Conservation (phyloP, 805 yeast genomes). For the Candida insectorum region DNA sequence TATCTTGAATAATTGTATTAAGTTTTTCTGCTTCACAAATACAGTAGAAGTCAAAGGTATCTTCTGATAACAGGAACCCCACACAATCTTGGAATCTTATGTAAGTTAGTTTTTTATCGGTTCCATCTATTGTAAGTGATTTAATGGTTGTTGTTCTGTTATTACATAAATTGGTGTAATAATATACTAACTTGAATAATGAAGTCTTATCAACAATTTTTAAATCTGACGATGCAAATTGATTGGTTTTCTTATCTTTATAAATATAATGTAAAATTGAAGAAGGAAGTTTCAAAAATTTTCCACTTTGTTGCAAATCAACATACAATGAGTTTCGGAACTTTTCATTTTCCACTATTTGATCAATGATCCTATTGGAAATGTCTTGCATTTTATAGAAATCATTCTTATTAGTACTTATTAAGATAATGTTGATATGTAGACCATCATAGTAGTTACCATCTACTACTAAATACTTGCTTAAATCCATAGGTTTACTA, state of each 20-base stretch:
- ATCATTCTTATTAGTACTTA: conserved; percentile 71
- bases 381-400: conserved; percentile 72
- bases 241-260: conserved; percentile 68
- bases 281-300: not conserved
- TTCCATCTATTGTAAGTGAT: conserved; percentile 16
- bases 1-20: conserved; percentile 55
- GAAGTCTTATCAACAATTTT: conserved; percentile 16
- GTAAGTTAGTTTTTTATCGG: conserved; percentile 44
- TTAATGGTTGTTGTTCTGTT: conserved; percentile 15
- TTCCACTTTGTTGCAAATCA: conserved; percentile 17
- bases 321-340: conserved; percentile 18
- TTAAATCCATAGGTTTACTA: conserved; percentile 43
- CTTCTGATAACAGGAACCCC: conserved; percentile 38
- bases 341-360: conserved; percentile 19
- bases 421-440: conserved; percentile 40
- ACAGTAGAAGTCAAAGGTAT: conserved; percentile 35
- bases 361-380: conserved; percentile 47
- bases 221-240: conserved; percentile 49
- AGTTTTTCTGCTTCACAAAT: conserved; percentile 48
- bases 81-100: conserved; percentile 23
- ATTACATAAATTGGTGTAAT: conserved; percentile 27
- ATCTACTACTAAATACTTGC: conserved; percentile 14
- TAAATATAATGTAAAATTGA: conserved; percentile 74
- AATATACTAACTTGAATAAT: conserved; percentile 35
- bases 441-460: conserved; percentile 8